Evolutionary conservation across 163 green algal species (phyloP).

Genomic region (Scenedesmus sp.): DNA sequence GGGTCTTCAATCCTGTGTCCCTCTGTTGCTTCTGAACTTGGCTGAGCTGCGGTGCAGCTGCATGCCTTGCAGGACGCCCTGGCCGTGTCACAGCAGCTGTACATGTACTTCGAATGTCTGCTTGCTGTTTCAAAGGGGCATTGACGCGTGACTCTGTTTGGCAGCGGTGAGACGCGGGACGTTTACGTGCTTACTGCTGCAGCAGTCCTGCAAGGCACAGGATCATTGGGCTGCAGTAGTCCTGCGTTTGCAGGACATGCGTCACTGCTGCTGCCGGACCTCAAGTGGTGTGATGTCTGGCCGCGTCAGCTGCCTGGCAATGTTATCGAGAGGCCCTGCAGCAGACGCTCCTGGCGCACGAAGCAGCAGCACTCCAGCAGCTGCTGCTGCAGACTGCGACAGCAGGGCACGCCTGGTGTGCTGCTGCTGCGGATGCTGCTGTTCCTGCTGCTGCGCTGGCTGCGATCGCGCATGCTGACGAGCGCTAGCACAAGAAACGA

Average conservation of each 20-base stretch:
- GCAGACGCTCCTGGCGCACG: background rate
- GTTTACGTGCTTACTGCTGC: background rate
- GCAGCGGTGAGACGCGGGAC: too few relatives aligned
- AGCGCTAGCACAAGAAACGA: background rate
- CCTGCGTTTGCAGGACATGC: background rate
- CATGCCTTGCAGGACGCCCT: too few relatives aligned
- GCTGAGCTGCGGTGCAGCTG: background rate
- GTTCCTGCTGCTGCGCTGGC: background rate
- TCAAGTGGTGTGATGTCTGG: background rate
- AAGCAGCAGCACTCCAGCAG: background rate
- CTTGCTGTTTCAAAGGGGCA: too few relatives aligned
- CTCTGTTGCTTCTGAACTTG: too few relatives aligned
- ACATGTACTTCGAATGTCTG: too few relatives aligned
- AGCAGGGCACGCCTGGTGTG: background rate
- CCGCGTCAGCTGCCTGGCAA: slow-evolving; percentile 20
- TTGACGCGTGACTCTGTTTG: too few relatives aligned
- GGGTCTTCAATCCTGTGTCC: too few relatives aligned
- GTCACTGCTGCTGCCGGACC: background rate
- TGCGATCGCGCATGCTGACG: background rate
- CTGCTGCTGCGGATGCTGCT: background rate
- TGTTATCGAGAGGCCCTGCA: background rate
- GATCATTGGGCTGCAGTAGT: too few relatives aligned
- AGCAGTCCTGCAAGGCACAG: too few relatives aligned
- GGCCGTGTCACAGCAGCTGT: too few relatives aligned
- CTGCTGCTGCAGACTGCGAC: slow-evolving; percentile 6